Conservation (phyloP, 805 yeast species). For the Yarrowia divulgata region DNA sequence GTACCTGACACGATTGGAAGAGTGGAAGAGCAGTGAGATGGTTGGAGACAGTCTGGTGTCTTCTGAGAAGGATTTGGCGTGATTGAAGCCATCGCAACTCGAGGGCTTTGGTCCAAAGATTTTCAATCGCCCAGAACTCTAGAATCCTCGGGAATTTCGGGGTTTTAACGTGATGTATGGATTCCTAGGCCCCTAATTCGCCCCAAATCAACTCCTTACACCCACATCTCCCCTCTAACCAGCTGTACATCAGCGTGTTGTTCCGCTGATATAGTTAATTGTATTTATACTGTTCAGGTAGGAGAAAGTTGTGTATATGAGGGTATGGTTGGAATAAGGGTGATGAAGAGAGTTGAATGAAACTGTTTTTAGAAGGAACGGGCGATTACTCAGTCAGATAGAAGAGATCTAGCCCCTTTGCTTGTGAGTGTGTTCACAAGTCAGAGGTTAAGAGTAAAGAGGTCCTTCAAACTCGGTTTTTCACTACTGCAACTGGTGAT, state of each 20-base stretch:
- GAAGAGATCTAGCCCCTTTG: too few species aligned
- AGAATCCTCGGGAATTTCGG: constrained; percentile 1
- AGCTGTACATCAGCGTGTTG: constrained; percentile 10
- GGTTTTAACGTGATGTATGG: neutral
- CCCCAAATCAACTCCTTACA: neutral
- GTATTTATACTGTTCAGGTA: constrained; percentile 1
- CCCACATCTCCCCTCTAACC: neutral
- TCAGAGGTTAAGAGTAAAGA: too few species aligned
- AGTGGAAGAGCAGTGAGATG: neutral
- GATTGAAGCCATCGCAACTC: too few species aligned
- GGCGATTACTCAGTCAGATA: too few species aligned
- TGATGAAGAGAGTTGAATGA: too few species aligned
- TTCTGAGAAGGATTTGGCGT: neutral
- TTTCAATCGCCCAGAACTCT: neutral
- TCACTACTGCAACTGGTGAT: neutral
- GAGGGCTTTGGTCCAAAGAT: too few species aligned
- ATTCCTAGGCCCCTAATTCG: neutral
- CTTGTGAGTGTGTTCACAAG: too few species aligned
- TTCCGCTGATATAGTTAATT: constrained; percentile 14
- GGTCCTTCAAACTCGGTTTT: neutral
- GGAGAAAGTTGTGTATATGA: too few species aligned
- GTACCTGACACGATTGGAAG: constrained; percentile 1
- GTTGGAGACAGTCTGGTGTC: neutral
- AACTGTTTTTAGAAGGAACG: too few species aligned
- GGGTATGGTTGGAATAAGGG: neutral